Percentiles rank a stretch among this genome's conserved stretches.
Conservation (phyloP, 75 land plant species). For the Larix kaempferi region DNA sequence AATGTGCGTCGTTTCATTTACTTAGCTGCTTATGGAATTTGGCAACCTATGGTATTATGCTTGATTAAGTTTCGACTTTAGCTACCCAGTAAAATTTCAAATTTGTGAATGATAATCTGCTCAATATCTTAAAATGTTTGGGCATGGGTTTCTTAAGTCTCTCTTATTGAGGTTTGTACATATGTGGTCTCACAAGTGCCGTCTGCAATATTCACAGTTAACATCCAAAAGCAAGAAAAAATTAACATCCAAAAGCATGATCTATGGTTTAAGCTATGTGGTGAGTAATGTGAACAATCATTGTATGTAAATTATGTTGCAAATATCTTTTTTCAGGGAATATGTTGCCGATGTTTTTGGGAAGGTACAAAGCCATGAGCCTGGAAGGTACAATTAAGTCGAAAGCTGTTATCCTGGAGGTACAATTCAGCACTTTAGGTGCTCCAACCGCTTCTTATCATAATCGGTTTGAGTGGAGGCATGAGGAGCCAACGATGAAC, state of each 20-base stretch:
- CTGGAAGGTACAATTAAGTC: too few species aligned
- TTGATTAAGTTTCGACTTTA: background rate
- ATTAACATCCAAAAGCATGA: background rate
- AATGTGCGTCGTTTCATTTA: background rate
- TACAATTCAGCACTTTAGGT: too few species aligned
- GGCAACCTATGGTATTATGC: background rate
- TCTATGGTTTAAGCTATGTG: too few species aligned
- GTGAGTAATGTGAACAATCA: too few species aligned
- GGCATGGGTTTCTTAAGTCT: background rate
- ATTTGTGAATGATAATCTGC: background rate
- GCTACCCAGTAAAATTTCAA: background rate
- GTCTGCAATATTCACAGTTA: background rate
- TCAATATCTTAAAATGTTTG: background rate
- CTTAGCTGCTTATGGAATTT: background rate
- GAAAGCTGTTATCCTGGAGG: too few species aligned
- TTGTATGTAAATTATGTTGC: too few species aligned
- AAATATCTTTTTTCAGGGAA: too few species aligned
- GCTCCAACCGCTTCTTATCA: too few species aligned
- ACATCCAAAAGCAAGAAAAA: background rate
- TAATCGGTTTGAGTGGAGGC: too few species aligned
- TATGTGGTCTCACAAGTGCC: background rate
- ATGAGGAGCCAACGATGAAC: too few species aligned
- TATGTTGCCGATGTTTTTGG: too few species aligned
- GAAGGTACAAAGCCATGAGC: too few species aligned
- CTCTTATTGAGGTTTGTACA: background rate